These are phyloP conservation scores for Tulasnella sp. DNA, from an alignment of 768 basidiomycete genomes.

Conservation along the genomic window DNA sequence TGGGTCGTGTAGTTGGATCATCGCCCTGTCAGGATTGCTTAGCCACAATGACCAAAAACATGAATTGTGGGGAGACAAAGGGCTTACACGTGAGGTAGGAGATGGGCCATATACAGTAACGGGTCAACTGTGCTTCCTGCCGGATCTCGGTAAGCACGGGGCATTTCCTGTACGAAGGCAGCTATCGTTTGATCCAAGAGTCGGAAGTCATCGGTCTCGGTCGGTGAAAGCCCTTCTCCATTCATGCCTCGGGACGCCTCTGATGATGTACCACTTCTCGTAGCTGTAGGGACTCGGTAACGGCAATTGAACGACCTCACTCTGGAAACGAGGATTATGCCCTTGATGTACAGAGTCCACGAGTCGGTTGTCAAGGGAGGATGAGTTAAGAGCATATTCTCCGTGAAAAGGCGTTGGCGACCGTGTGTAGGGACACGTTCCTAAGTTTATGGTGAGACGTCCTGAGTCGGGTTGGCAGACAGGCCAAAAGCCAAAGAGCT, in stretches of 20 bases:
- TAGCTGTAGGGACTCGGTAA: neutral
- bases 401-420: conserved; percentile 69
- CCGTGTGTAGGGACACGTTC: conserved; percentile 24
- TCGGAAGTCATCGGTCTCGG: conserved; percentile 63
- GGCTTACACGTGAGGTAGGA: conserved; percentile 1
- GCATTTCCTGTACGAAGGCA: conserved; percentile 63
- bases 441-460: neutral
- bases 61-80: neutral
- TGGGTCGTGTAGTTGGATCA: conserved; percentile 32
- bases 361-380: conserved; percentile 67
- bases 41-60: neutral
- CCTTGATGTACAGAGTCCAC: conserved; percentile 72
- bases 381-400: conserved; percentile 63
- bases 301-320: conserved; percentile 29
- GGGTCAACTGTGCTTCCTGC: conserved; percentile 41
- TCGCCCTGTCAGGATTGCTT: conserved; percentile 22
- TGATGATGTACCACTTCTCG: neutral
- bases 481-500: neutral
- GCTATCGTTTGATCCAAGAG: conserved; percentile 61
- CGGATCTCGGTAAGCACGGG: conserved; percentile 58
- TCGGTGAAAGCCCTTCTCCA: conserved; percentile 45
- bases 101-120: conserved; percentile 16
- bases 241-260: conserved; percentile 4
- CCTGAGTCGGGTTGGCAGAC: neutral
- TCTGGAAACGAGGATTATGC: conserved; percentile 63